Conservation (phyloP, 306 rosid genomes). For the Citrullus colocynthis region DNA sequence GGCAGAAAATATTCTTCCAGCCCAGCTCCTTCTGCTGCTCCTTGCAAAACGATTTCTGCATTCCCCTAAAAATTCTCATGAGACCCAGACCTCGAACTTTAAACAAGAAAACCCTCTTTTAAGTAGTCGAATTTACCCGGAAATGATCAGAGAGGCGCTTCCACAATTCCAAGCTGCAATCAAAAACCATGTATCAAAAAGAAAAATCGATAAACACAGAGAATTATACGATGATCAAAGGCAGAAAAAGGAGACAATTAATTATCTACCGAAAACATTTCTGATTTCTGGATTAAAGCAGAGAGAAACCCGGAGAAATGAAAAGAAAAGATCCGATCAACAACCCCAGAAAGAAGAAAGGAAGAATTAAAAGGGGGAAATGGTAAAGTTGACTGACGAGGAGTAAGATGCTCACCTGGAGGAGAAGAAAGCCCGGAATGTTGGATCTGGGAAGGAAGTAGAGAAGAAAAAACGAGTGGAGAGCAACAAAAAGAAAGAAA, state of each 20-base stretch:
- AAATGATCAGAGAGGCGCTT: slow-evolving; percentile 17
- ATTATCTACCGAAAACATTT: not conserved
- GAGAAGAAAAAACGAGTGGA: not conserved
- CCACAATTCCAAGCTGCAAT: slow-evolving; percentile 42
- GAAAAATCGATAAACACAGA: slow-evolving; percentile 15
- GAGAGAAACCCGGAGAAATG: not conserved
- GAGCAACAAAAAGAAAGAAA: not conserved
- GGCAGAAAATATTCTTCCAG: slow-evolving; percentile 54
- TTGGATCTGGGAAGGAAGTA: slow-evolving; percentile 14
- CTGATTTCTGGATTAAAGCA: no score
- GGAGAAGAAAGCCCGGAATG: slow-evolving; percentile 2
- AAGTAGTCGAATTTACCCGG: slow-evolving; percentile 52
- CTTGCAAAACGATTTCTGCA: slow-evolving; percentile 91
- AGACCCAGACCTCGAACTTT: slow-evolving; percentile 78
- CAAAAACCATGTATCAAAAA: slow-evolving; percentile 23
- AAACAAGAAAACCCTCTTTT: slow-evolving; percentile 66
- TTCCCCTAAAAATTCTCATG: slow-evolving; percentile 99
- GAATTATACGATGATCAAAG: not conserved
- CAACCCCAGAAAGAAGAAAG: not conserved
- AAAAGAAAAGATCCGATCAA: not conserved
- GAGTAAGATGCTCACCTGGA: slow-evolving; percentile 24
- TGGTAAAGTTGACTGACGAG: not conserved
- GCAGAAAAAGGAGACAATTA: not conserved
- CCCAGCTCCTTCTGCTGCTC: slow-evolving; percentile 44
- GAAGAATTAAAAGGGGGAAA: not conserved